phyloP scores from a whole-genome alignment of 1,139 yeast species.

The Arxiozyma slooffiae region DNA sequence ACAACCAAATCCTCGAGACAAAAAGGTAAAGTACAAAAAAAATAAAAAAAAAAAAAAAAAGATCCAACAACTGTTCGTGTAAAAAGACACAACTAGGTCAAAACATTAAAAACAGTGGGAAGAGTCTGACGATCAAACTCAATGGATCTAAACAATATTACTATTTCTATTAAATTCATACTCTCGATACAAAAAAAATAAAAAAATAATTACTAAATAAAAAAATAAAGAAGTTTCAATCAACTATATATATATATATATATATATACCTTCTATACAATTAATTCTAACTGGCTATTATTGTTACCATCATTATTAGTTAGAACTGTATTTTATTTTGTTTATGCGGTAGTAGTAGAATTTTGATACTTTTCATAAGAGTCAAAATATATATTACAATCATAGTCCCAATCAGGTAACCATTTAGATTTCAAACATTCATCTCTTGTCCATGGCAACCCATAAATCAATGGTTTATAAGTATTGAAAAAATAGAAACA shows the following conservation, averaged over 20 bases:
- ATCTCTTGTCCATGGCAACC: slow-evolving; percentile 65
- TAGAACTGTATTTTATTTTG: no score
- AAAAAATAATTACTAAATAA: no score
- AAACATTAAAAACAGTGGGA: background rate
- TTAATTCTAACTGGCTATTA: no score
- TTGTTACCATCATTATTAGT: no score
- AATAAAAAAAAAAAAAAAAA: no score
- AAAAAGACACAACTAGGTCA: background rate
- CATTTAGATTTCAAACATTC: slow-evolving; percentile 56
- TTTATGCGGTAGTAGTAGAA: background rate
- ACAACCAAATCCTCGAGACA: background rate
- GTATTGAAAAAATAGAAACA: slow-evolving; percentile 49
- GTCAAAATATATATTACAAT: slow-evolving; percentile 45
- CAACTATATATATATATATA: no score
- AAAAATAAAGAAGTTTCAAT: no score
- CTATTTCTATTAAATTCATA: no score
- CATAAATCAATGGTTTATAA: slow-evolving; percentile 72
- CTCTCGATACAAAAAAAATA: no score
- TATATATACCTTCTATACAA: no score
- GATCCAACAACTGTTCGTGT: background rate
- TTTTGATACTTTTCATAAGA: slow-evolving; percentile 20
- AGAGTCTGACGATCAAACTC: background rate
- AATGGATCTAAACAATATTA: no score
- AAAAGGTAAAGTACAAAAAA: no score
- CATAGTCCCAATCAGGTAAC: slow-evolving; percentile 72